These are phyloP conservation scores for Phytophthora pinifolia DNA, from an alignment of 352 stramenopile genomes.

Conservation along the genomic window DNA sequence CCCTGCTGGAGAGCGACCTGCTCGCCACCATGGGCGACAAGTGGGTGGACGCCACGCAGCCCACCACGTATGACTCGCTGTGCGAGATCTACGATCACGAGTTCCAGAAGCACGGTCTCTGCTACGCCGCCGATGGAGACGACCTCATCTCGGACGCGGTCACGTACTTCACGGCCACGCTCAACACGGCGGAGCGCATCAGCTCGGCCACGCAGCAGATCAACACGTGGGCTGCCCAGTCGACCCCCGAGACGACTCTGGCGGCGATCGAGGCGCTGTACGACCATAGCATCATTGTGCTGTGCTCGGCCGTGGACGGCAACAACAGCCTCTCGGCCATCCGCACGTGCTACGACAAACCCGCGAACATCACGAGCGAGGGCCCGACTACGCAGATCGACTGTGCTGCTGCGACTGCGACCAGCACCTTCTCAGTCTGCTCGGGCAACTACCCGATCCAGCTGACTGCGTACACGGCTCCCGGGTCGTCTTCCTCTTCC, in stretches of 20 bases:
- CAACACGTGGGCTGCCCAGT: conserved; percentile 49
- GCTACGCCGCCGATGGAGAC: conserved; percentile 55
- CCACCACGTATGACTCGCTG: conserved; percentile 52
- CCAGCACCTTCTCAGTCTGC: conserved; percentile 42
- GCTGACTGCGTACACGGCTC: conserved; percentile 43
- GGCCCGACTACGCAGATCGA: conserved; percentile 51
- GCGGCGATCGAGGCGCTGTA: conserved; percentile 54
- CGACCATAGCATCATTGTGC: conserved; percentile 58
- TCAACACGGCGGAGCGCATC: conserved; percentile 53
- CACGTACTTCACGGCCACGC: conserved; percentile 65
- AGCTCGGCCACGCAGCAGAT: conserved; percentile 50
- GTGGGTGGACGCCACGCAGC: conserved; percentile 71
- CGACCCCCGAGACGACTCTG: conserved; percentile 35
- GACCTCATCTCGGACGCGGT: conserved; percentile 57
- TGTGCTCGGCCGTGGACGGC: conserved; percentile 58
- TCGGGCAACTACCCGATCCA: conserved; percentile 42
- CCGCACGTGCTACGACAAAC: conserved; percentile 67
- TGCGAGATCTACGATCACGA: conserved; percentile 87
- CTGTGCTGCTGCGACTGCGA: conserved; percentile 39
- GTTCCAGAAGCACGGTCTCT: conserved; percentile 85
- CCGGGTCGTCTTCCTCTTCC: conserved; percentile 19
- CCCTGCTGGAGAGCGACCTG: conserved; percentile 41
- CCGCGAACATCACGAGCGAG: conserved; percentile 32
- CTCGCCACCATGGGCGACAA: conserved; percentile 55
- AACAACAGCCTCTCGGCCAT: conserved; percentile 68